These are phyloP conservation scores for Leavenworthia alabamica DNA, from an alignment of 345 rosid species.

Conservation along the genomic window DNA sequence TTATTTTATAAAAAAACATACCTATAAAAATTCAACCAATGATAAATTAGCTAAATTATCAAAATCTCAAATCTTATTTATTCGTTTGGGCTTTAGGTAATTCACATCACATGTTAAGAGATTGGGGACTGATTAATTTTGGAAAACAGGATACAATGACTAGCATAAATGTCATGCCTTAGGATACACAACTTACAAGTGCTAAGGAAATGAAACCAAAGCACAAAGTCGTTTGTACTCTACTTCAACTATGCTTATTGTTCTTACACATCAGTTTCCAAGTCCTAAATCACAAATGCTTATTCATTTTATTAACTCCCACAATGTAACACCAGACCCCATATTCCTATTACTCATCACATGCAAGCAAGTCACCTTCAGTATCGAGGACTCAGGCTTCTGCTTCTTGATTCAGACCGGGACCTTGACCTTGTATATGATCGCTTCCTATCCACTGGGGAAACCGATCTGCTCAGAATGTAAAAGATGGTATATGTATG, in stretches of 20 bases:
- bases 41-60: not conserved
- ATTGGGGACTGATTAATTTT: not conserved
- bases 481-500: not conserved
- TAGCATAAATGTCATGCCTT: too few relatives aligned
- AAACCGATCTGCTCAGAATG: constrained; percentile 46
- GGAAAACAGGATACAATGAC: not conserved
- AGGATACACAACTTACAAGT: too few relatives aligned
- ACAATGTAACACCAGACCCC: not conserved
- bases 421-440: constrained; percentile 62
- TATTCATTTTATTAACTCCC: not conserved
- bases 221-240: not conserved
- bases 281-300: not conserved
- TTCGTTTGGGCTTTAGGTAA: not conserved
- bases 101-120: not conserved
- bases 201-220: not conserved
- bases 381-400: constrained; percentile 35
- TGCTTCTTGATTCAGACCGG: constrained; percentile 43
- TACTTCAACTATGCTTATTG: too few relatives aligned
- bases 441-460: constrained; percentile 43
- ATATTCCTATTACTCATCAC: not conserved
- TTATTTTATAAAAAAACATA: not conserved
- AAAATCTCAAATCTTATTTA: not conserved
- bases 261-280: constrained; percentile 5
- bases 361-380: constrained; percentile 28
- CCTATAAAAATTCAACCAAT: constrained; percentile 1